Base-by-base conservation (phyloP, 805 yeast species). In the Kluyveromyces nonfermentans region DNA sequence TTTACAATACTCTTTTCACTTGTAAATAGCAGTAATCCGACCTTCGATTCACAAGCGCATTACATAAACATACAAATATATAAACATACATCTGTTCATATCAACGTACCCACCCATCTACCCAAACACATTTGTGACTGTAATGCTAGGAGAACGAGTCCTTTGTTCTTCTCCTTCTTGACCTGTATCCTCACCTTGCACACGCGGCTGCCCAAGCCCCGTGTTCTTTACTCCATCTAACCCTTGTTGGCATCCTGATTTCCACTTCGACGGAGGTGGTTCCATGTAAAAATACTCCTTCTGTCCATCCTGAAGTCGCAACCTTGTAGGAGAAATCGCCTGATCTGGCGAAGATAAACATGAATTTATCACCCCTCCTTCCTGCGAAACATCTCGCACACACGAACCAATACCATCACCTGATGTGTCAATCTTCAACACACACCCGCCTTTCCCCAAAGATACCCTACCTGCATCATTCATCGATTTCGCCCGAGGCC, bases 341-440 rank as follows among this genome's bases (percentile, higher is more conserved):
- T 48, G 47, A 8, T 59, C 63, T 2, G 66, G 64, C 1, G 66
- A 62, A 21, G 60, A 47, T n/a, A 64, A 52, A 7, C 59, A 54
- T 17, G 46, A 37, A 7, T 32, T 3, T 25, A 14, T 25, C 3
- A 14, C 30, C 12, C 9, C 12, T 10, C 30, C 12, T 4, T 25
- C 30, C 30, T 25, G 30, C 12, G 12, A 25, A 25, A 25, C 12
- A 2, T 25, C 30, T 3, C 30, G 30, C 9, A 6, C 30, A 10
- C 14, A 25, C 12, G 30, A 4, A 6, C 30, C 7, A 25, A 10
- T 25, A 10, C 30, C 30, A 16, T 16, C 7, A 6, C n/a, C 28
- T 21, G 42, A 16, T 7, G 64, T 60, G 40, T 59, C 55, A 7
- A 60, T 41, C 0, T 60, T 52, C 19, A 61, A 45, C 9, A 58